A percentile compares a stretch with the other conserved stretches of the same genome.
Conservation (phyloP, 306 rosid species). For the Rosa rugosa region DNA sequence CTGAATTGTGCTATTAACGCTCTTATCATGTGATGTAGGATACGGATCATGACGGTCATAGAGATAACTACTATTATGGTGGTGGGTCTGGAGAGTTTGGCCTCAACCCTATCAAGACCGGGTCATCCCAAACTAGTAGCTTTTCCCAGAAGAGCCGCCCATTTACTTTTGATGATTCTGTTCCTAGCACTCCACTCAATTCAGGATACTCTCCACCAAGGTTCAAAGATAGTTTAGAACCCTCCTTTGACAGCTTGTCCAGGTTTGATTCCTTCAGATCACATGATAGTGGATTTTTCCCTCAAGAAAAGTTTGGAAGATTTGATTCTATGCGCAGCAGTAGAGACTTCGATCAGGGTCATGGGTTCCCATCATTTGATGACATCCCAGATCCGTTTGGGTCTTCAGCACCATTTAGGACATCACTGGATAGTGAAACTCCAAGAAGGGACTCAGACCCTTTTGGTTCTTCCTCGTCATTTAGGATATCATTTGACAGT, state of each 20-base stretch:
- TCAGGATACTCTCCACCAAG: slow-evolving; percentile 61
- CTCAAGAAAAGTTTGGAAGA: slow-evolving; percentile 50
- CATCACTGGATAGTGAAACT: slow-evolving; percentile 73
- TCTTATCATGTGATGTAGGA: slow-evolving; percentile 39
- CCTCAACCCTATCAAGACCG: slow-evolving; percentile 76
- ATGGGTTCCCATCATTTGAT: slow-evolving; percentile 77
- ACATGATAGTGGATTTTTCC: slow-evolving; percentile 56
- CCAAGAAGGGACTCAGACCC: slow-evolving; percentile 69
- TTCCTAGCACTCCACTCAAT: slow-evolving; percentile 89
- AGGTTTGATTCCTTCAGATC: slow-evolving; percentile 80
- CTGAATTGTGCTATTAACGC: background rate
- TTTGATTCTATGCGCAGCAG: slow-evolving; percentile 76
- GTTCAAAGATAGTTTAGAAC: slow-evolving; percentile 61
- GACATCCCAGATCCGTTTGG: slow-evolving; percentile 87
- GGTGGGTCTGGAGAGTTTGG: slow-evolving; percentile 76
- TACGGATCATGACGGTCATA: slow-evolving; percentile 49
- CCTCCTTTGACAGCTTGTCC: slow-evolving; percentile 73
- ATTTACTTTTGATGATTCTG: slow-evolving; percentile 86
- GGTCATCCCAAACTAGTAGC: slow-evolving; percentile 50
- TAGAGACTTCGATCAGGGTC: slow-evolving; percentile 65
- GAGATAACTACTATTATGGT: slow-evolving; percentile 66
- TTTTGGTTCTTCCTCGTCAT: slow-evolving; percentile 73
- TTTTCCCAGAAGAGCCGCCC: slow-evolving; percentile 56
- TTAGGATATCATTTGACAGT: slow-evolving; percentile 62
- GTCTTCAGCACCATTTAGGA: slow-evolving; percentile 66